A percentile compares a stretch with the other conserved stretches of the same genome.
phyloP scores from a whole-genome alignment of 108 stramenopile species.

The Nitzschia sp. region DNA sequence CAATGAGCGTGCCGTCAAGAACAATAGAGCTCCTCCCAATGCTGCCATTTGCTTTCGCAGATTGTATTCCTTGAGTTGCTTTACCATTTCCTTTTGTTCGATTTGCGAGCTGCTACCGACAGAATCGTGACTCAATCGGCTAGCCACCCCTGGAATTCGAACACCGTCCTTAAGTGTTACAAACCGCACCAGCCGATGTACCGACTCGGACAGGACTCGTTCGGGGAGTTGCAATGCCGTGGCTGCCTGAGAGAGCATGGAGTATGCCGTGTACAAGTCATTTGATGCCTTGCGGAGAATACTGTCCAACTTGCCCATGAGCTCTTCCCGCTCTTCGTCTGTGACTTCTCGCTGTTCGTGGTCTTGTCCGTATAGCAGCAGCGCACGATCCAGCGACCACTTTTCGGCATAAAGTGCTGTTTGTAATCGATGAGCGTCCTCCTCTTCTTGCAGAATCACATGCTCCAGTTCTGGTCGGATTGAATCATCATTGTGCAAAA shows the following conservation, averaged over 20 bases:
- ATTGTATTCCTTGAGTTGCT: constrained; percentile 44
- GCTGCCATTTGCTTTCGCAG: constrained; percentile 46
- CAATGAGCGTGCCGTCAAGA: constrained; percentile 40
- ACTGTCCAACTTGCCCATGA: constrained; percentile 31
- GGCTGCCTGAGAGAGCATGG: constrained; percentile 31
- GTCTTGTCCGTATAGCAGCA: constrained; percentile 37
- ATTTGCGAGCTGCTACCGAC: neutral
- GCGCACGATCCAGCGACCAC: constrained; percentile 62
- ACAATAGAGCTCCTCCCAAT: constrained; percentile 47
- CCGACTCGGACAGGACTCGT: constrained; percentile 40
- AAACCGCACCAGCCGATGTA: constrained; percentile 36
- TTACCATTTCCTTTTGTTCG: constrained; percentile 14
- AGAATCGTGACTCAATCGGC: constrained; percentile 22
- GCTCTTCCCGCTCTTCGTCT: constrained; percentile 34
- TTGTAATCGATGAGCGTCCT: constrained; percentile 34
- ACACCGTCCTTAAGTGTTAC: constrained; percentile 45
- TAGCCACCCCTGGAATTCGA: constrained; percentile 47
- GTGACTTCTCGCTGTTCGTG: constrained; percentile 13
- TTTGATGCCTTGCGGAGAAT: constrained; percentile 33
- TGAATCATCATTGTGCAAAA: constrained; percentile 7
- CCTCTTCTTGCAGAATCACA: constrained; percentile 46
- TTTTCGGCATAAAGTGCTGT: constrained; percentile 47
- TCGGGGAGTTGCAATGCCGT: constrained; percentile 31
- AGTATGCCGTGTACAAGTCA: constrained; percentile 53
- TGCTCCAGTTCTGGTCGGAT: constrained; percentile 47